phyloP scores from a whole-genome alignment of 2,329 filamentous ascomycete genomes.

The Fusarium sterilihyphosum region DNA sequence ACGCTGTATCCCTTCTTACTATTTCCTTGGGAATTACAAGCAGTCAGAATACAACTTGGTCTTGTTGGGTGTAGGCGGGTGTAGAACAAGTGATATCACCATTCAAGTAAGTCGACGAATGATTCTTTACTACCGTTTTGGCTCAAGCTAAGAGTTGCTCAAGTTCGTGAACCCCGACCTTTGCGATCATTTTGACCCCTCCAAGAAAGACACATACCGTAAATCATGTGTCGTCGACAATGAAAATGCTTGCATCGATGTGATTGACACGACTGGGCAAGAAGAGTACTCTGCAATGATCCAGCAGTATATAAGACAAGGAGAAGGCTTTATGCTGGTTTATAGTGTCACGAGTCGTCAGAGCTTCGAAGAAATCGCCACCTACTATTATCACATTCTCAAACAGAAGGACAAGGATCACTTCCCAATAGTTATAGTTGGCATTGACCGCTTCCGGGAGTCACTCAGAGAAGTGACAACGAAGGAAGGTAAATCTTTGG shows the following conservation, averaged over 20 bases:
- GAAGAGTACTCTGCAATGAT: neutral
- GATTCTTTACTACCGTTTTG: fast-evolving
- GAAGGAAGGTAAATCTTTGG: fast-evolving
- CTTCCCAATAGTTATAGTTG: fast-evolving
- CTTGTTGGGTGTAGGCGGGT: fast-evolving
- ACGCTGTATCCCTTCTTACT: fast-evolving
- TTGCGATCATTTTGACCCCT: neutral
- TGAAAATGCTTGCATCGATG: fast-evolving
- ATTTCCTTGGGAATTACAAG: no score
- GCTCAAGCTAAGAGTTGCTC: fast-evolving
- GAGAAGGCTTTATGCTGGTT: neutral
- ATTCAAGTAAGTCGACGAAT: neutral
- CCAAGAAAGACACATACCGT: fast-evolving
- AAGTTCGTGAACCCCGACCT: fast-evolving
- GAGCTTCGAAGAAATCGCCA: neutral
- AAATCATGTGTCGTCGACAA: fast-evolving
- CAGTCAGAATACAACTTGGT: neutral
- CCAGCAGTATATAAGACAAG: no score
- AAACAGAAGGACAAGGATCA: fast-evolving
- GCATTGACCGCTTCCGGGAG: fast-evolving
- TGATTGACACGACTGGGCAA: neutral
- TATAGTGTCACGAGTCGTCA: neutral
- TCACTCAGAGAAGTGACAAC: neutral
- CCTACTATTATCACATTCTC: fast-evolving
- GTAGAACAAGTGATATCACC: neutral